Percentiles rank a stretch among this genome's conserved stretches.
These are phyloP conservation scores for Colletotrichum filicis DNA, from an alignment of 2,329 filamentous ascomycete genomes.

Conservation along the genomic window DNA sequence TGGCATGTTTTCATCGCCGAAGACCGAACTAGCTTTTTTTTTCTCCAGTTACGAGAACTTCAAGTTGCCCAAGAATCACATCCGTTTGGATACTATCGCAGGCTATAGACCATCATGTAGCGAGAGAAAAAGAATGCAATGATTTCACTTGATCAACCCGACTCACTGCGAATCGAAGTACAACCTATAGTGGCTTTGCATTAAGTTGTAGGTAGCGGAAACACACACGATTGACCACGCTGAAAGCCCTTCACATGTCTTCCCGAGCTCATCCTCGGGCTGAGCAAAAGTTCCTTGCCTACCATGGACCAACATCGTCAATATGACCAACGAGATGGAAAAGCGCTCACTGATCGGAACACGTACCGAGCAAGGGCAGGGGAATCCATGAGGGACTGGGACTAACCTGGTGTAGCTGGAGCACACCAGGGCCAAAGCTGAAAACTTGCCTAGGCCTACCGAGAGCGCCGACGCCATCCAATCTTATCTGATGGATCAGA, in stretches of 20 bases:
- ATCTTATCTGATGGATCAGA: conserved; percentile 34
- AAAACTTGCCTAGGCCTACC: conserved; percentile 5
- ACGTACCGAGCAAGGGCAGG: conserved; percentile 6
- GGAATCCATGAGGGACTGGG: not conserved
- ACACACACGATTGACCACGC: too few species aligned
- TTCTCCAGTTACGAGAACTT: not conserved
- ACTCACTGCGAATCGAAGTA: too few species aligned
- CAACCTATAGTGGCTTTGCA: too few species aligned
- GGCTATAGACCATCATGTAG: too few species aligned
- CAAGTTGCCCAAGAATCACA: not conserved
- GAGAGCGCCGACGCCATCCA: not conserved
- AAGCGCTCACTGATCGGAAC: conserved; percentile 4
- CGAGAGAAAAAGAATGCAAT: too few species aligned
- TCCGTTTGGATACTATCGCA: too few species aligned
- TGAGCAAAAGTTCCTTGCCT: not conserved
- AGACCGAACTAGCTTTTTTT: not conserved
- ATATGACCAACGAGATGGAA: not conserved
- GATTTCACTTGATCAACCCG: too few species aligned
- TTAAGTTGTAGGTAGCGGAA: too few species aligned
- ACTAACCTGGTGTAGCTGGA: not conserved
- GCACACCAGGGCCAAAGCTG: conserved; percentile 3
- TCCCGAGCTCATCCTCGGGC: not conserved
- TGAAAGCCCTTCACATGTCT: not conserved
- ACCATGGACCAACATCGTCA: not conserved
- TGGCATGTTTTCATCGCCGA: not conserved